Evolutionary conservation across 495 filamentous ascomycete species (phyloP), one percentile per base, ranked within the genome.

Genomic region (Cudoniella acicularis): DNA sequence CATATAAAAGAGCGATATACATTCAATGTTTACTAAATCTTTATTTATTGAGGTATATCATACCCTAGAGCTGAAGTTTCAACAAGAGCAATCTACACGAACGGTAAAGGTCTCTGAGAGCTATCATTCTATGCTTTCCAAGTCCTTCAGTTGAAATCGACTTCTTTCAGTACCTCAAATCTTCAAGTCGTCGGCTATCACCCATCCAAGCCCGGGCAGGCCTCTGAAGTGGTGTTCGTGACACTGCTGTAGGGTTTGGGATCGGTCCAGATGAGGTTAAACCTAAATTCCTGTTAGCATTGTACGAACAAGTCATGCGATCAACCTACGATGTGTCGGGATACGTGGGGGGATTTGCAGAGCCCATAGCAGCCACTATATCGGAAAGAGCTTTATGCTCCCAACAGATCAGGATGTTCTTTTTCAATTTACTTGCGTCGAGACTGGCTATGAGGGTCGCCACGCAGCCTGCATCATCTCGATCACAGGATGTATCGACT

Each of bases 391-490:
- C 61, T 24, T 71, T 67, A 61, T 85, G 80, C 59, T 84, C 75
- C 81, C 81, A 84, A 69, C 80, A 85, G 49, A 85, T 79, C 17
- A 85, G 60, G 11, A 85, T 75, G 62, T 85, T 85, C 47, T 49
- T 17, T 8, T 17, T 11, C 11, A 10, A 9, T 25, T 75, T 76
- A 1, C 60, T 54, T 0, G 76, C 77, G 1, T 60, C 41, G 40
- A 81, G 82, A 1, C 45, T 56, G 0, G 77, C 49, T 0, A 81
- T 73, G 0, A 72, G 69, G 1, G 79, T 59, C 2, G 61, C 56
- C 13, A 83, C 81, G 52, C 80, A 82, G 3, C 71, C 58, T 0
- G 66, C 25, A 50, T 85, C 79, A 50, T 80, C 74, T 2, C 76
- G 74, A 54, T 74, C 72, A 59, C 78, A 80, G 13, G 64, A 67